A percentile compares a stretch with the other conserved stretches of the same genome.
Conservation (phyloP, 2,329 filamentous ascomycete species). For the Chaetomium sp. region DNA sequence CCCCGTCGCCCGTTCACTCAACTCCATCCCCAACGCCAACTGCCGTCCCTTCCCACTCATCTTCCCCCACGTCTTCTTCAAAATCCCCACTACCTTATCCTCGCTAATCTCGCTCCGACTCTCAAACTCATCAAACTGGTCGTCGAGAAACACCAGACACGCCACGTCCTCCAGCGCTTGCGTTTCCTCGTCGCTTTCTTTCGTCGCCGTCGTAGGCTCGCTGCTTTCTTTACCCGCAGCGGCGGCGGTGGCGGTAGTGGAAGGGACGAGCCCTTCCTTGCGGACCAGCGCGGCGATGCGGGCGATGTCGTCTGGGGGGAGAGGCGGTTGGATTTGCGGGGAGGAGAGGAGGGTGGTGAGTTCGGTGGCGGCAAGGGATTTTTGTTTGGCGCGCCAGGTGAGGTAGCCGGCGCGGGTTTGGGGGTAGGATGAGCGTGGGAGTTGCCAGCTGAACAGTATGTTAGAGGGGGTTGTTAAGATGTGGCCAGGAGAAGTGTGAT, state of each 20-base stretch:
- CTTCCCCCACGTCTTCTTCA: conserved; percentile 70
- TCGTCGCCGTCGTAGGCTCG: too few species aligned
- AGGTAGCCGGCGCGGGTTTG: conserved; percentile 71
- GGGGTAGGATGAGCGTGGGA: conserved; percentile 66
- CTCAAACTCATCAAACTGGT: conserved; percentile 79
- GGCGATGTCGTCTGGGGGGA: conserved; percentile 46
- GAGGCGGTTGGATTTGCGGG: conserved; percentile 31
- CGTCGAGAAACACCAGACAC: conserved; percentile 80
- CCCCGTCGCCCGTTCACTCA: conserved; percentile 55
- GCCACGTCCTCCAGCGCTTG: conserved; percentile 80
- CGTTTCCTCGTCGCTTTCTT: conserved; percentile 50
- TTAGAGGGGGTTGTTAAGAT: neutral
- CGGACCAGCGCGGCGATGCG: conserved; percentile 66
- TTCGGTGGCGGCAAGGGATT: conserved; percentile 53
- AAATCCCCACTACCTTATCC: conserved; percentile 65
- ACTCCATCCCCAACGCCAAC: conserved; percentile 58
- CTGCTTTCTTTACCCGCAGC: too few species aligned
- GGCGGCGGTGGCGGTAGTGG: too few species aligned
- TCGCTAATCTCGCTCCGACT: conserved; percentile 59
- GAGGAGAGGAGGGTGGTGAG: conserved; percentile 49
- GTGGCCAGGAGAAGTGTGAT: neutral
- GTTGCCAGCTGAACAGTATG: conserved; percentile 57
- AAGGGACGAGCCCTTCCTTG: conserved; percentile 59
- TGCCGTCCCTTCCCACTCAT: conserved; percentile 59
- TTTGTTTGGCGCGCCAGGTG: conserved; percentile 69